Evolutionary conservation across 2,329 filamentous ascomycete genomes (phyloP), one percentile per base, ranked within the genome.

Genomic region (Stylonectria norvegica): DNA sequence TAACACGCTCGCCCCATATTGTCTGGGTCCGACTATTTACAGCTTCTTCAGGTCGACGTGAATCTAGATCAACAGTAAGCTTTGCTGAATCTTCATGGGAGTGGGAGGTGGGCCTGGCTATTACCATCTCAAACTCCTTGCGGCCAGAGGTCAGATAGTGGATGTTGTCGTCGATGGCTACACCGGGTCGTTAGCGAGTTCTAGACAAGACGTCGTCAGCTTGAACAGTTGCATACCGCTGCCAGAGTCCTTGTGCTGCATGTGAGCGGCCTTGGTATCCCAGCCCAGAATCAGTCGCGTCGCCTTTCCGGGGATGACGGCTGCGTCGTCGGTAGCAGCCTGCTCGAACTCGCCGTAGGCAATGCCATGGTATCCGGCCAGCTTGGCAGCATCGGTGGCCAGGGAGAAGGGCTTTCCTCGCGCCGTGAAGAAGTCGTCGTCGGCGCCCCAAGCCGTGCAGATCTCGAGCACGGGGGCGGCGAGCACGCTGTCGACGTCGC

Each of bases 231-330:
- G 35, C 60, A 35, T 45, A 63, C 62, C 43, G 38, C 57, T 63
- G 8, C 53, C 57, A 12, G 53, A 52, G 17, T 55, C 60, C 20
- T 56, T 59, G 38, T 65, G 52, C 12, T 58, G 54, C 20, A 64
- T 28, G 48, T 69, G 66, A 15, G 60, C 65, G 27, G 64, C 62
- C 45, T 57, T 64, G 43, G 59, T 64, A 14, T 69, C 64, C 66
- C 66, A 69, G 5, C 66, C 66, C 25, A 68, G 43, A 17, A 69
- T 42, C 43, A 66, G 48, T 38, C 59, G 51, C 11, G 57, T 62
- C 10, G 61, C 59, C 20, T 52, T 53, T 3, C 57, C 62, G 34
- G 57, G 51, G 17, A 60, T 51, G 9, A 53, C 48, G 12, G 53
- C 49, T 14, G 58, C 57, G 20, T 56, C 52, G 3, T 54, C 53